Evolutionary conservation across 2,329 filamentous ascomycete species (phyloP).

Genomic region (Xylariaceae sp.): DNA sequence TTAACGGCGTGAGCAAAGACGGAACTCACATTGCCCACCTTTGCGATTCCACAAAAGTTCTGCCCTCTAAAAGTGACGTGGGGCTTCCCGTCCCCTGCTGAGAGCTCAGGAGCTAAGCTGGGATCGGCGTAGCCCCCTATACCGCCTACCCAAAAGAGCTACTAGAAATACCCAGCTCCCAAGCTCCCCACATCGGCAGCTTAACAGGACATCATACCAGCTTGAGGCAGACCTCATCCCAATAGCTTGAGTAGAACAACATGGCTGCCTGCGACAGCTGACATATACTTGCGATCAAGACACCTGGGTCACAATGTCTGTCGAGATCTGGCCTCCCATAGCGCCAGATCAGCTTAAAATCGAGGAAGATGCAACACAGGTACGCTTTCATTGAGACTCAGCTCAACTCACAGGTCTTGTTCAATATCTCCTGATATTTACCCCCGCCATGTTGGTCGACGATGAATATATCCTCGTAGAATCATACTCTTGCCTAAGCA

Average conservation of each 20-base stretch:
- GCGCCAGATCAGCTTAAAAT: conserved; percentile 45
- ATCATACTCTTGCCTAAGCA: conserved; percentile 1
- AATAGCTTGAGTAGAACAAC: background rate
- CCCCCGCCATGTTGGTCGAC: conserved; percentile 20
- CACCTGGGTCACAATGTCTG: conserved; percentile 41
- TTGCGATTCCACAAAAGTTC: background rate
- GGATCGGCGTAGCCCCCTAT: background rate
- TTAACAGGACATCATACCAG: conserved; percentile 1
- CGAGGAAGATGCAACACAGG: conserved; percentile 47
- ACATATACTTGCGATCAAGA: conserved; percentile 4
- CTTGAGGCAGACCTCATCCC: background rate
- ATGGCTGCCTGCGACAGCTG: conserved; percentile 22
- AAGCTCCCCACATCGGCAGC: conserved; percentile 7
- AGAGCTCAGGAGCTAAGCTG: background rate
- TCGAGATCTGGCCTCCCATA: conserved; percentile 55
- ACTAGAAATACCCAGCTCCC: conserved; percentile 1
- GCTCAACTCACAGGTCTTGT: no score
- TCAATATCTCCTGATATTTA: background rate
- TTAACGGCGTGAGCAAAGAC: no score
- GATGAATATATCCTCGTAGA: conserved; percentile 22
- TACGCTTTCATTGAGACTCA: conserved; percentile 26
- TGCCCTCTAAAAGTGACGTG: conserved; percentile 9
- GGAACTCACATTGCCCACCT: background rate
- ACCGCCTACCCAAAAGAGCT: conserved; percentile 6
- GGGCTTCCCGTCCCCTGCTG: conserved; percentile 1